phyloP scores from a whole-genome alignment of 768 basidiomycete species.

The Xerocomus brunneocitrinus region DNA sequence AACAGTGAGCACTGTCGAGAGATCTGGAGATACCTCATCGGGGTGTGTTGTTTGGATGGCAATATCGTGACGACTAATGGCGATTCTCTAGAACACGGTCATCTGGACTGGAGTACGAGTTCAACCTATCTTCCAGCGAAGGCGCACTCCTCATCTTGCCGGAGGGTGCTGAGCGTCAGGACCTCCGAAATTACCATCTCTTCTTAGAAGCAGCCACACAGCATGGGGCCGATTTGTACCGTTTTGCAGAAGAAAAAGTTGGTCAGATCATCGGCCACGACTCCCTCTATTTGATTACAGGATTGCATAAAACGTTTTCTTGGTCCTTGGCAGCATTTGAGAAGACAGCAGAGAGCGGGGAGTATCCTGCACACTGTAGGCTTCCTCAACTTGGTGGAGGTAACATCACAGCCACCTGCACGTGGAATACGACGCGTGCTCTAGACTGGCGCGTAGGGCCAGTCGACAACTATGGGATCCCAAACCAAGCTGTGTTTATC shows the following conservation, averaged over 20 bases:
- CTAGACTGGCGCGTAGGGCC: slow-evolving; percentile 7
- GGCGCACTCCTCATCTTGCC: slow-evolving; percentile 31
- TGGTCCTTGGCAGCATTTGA: slow-evolving; percentile 29
- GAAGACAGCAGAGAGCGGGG: neutral
- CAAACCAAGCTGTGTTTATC: slow-evolving; percentile 23
- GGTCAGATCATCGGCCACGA: slow-evolving; percentile 18
- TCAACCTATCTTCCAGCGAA: slow-evolving; percentile 15
- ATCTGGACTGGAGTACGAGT: neutral
- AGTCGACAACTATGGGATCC: neutral
- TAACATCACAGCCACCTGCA: slow-evolving; percentile 1
- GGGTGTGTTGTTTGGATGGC: neutral
- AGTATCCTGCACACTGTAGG: slow-evolving; percentile 7
- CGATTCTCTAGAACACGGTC: neutral
- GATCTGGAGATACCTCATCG: neutral
- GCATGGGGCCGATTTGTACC: slow-evolving; percentile 27
- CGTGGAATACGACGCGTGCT: slow-evolving; percentile 4
- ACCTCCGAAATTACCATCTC: slow-evolving; percentile 16
- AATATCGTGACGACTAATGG: neutral
- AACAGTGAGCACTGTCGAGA: neutral
- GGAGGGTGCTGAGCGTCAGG: slow-evolving; percentile 21
- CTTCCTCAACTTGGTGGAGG: neutral
- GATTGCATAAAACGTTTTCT: slow-evolving; percentile 5
- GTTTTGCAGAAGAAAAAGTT: slow-evolving; percentile 16
- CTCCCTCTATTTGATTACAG: slow-evolving; percentile 28
- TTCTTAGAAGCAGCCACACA: slow-evolving; percentile 17